Conservation (phyloP, 129 eudicot species). For the Pseudognaphalium luteoalbum region DNA sequence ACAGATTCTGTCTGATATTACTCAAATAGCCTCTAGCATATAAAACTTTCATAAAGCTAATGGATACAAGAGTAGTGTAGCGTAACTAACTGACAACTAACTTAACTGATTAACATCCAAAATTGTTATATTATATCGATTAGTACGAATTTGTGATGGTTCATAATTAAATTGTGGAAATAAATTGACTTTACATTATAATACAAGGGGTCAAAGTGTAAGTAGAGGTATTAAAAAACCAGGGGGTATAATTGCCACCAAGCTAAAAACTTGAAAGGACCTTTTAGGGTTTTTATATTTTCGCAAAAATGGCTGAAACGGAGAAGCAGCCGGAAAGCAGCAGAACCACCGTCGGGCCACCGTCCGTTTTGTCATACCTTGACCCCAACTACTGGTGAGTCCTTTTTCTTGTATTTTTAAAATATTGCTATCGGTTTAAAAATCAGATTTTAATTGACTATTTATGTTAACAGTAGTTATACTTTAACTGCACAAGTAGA, state of each 20-base stretch:
- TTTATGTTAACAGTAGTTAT: not conserved
- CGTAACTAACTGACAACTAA: not conserved
- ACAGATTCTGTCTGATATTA: no score
- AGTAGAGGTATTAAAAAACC: not conserved
- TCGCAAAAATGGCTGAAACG: conserved; percentile 26
- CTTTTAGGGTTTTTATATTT: conserved; percentile 25
- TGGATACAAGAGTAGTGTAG: no score
- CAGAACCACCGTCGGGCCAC: conserved; percentile 53
- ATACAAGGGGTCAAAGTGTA: conserved; percentile 3
- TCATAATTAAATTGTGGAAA: not conserved
- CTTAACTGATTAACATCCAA: not conserved
- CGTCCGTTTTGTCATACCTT: conserved; percentile 66
- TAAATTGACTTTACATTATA: not conserved
- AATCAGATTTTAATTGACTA: not conserved
- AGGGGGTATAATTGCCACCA: conserved; percentile 9
- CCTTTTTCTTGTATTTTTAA: not conserved
- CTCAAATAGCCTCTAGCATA: no score
- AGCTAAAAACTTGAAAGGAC: not conserved
- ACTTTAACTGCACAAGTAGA: not conserved
- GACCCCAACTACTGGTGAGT: conserved; percentile 79
- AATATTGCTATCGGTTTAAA: not conserved
- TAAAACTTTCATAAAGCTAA: no score
- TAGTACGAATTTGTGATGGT: not conserved
- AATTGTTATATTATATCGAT: not conserved
- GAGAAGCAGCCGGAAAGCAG: conserved; percentile 30